Conservation (phyloP, 2,329 filamentous ascomycete genomes). For the Cryphonectria japonica region DNA sequence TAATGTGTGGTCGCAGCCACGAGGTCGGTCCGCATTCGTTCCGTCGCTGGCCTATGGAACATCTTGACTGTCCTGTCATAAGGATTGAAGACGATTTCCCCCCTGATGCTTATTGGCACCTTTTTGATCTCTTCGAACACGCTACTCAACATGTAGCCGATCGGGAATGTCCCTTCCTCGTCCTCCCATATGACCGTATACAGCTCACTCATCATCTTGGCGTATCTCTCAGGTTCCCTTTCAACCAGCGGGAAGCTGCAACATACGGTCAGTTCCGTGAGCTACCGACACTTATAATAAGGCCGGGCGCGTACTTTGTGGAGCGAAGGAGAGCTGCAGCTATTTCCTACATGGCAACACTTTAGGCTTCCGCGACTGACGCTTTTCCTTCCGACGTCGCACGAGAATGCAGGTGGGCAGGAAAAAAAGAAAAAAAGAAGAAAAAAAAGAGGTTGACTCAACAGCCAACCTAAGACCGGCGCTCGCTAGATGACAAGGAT, state of each 20-base stretch:
- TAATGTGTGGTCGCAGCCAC: slow-evolving; percentile 62
- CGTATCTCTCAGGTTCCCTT: slow-evolving; percentile 59
- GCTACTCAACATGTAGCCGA: slow-evolving; percentile 62
- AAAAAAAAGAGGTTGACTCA: not conserved
- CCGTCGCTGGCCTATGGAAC: slow-evolving; percentile 57
- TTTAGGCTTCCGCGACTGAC: not conserved
- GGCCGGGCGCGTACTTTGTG: not conserved
- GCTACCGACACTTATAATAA: slow-evolving; percentile 7
- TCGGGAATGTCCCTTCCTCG: slow-evolving; percentile 63
- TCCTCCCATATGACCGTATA: slow-evolving; percentile 69
- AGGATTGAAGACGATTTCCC: slow-evolving; percentile 65
- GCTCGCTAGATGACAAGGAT: slow-evolving; percentile 11
- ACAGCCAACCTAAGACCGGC: slow-evolving; percentile 11
- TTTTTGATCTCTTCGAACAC: slow-evolving; percentile 54
- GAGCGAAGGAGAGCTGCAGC: not conserved
- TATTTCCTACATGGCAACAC: not conserved
- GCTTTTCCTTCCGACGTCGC: slow-evolving; percentile 17
- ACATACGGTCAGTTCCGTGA: slow-evolving; percentile 15
- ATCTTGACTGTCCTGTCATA: slow-evolving; percentile 65
- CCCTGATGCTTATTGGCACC: slow-evolving; percentile 53
- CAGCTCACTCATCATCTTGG: slow-evolving; percentile 61
- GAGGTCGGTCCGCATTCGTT: slow-evolving; percentile 63
- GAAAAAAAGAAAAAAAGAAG: too few species aligned
- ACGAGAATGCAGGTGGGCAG: slow-evolving; percentile 28
- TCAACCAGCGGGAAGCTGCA: slow-evolving; percentile 77